Base-by-base conservation (phyloP, 352 stramenopile species). In the Globisporangium paddicum region DNA sequence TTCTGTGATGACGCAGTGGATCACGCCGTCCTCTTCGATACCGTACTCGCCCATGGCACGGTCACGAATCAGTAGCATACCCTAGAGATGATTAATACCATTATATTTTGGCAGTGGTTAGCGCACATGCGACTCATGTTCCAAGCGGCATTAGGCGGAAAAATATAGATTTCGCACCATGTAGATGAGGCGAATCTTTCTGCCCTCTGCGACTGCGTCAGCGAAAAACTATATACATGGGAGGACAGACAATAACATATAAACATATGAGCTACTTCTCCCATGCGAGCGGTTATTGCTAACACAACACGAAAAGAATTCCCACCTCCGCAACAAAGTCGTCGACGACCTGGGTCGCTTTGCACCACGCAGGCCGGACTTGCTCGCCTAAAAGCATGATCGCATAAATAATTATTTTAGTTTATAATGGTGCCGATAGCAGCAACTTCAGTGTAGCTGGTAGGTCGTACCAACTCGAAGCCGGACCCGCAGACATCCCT, bases 151-250 rank as follows among this genome's bases (percentile, higher is more conserved):
- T 8, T 9, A 26, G 19, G 40, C 14, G 41, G 46, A 19, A 16
- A 37, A 13, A 9, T 47, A 47, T 0, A n/a, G 28, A 32, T 11
- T 4, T 50, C 58, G n/a, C 14, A 83, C 73, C 82, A 89, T 89
- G 70, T 90, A 90, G 63, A 93, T 90, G 23, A 90, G 57, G 1
- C 82, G 73, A 28, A 93, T 73, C 32, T 84, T 86, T 56, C 87
- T 89, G 19, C 65, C 70, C 38, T 74, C 66, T 0, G 67, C 68
- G 5, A 87, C 55, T 34, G 77, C 79, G 8, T 84, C 67, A 0
- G 71, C 66, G 44, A 90, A 93, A 55, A 90, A 90, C 78, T 93
- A 44, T 0, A 7, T 10, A 19, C n/a, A n/a, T n/a, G n/a, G n/a
- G n/a, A n/a, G n/a, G n/a, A n/a, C n/a, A n/a, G n/a, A n/a, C n/a